A percentile compares a stretch with the other conserved stretches of the same genome.
Evolutionary conservation across 495 filamentous ascomycete genomes (phyloP).

Genomic region (Cercophora scortea): DNA sequence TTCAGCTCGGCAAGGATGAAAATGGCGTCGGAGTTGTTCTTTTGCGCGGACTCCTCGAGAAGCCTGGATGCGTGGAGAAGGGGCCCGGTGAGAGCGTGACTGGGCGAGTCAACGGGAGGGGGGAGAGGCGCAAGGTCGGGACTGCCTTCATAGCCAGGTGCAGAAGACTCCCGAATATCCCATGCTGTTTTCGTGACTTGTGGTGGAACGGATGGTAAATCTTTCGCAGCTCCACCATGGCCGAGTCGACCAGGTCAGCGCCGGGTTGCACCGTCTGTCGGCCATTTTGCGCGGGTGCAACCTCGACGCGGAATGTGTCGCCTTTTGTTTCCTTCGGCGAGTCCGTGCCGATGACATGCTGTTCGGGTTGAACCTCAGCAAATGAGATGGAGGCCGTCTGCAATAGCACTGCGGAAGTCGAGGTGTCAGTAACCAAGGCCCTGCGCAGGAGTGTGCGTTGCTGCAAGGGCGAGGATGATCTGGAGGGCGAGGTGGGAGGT

Average conservation of each 20-base stretch:
- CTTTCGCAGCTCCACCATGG: conserved; percentile 34
- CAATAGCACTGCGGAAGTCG: conserved; percentile 33
- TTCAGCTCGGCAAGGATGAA: conserved; percentile 90
- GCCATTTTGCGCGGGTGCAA: conserved; percentile 8
- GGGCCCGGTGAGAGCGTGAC: conserved; percentile 22
- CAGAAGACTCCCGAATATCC: conserved; percentile 29
- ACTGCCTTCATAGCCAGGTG: conserved; percentile 31
- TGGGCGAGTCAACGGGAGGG: conserved; percentile 23
- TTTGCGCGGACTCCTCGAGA: conserved; percentile 64
- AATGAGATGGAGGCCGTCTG: conserved; percentile 29
- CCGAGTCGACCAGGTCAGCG: conserved; percentile 37
- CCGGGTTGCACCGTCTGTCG: conserved; percentile 20
- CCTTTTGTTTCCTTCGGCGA: conserved; percentile 13
- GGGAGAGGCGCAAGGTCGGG: conserved; percentile 34
- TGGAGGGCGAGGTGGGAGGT: neutral
- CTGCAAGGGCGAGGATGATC: too few relatives aligned
- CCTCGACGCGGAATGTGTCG: conserved; percentile 20
- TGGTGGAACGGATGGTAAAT: conserved; percentile 28
- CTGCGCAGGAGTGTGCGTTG: too few relatives aligned
- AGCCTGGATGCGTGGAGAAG: conserved; percentile 59
- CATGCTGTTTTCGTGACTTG: conserved; percentile 27
- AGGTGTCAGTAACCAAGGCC: too few relatives aligned
- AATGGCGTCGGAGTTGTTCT: conserved; percentile 80
- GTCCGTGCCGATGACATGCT: conserved; percentile 25
- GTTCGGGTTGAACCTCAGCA: conserved; percentile 22